phyloP scores from a whole-genome alignment of 805 yeast genomes.

The Pichia gijzeniarum region DNA sequence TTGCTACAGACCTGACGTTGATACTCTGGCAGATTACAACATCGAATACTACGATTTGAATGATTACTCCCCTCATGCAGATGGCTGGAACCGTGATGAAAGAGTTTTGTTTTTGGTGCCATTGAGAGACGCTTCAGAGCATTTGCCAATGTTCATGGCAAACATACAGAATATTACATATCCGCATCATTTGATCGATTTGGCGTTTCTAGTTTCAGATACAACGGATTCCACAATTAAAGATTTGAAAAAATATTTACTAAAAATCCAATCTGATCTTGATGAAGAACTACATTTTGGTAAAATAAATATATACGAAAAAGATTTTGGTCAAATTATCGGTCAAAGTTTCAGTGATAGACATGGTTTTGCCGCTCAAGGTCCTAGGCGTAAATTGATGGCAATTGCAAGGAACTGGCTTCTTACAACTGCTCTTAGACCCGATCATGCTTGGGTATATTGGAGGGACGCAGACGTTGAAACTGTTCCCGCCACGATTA shows the following conservation, averaged over 20 bases:
- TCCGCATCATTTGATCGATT: conserved; percentile 50
- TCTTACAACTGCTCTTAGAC: conserved; percentile 75
- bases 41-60: conserved; percentile 42
- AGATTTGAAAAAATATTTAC: conserved; percentile 47
- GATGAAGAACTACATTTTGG: conserved; percentile 64
- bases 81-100: conserved; percentile 51
- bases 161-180: conserved; percentile 52
- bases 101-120: conserved; percentile 52
- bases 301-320: conserved; percentile 77
- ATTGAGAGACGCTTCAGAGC: conserved; percentile 52
- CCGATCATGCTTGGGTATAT: conserved; percentile 92
- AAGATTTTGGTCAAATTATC: conserved; percentile 87
- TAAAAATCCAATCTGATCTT: conserved; percentile 56
- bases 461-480: conserved; percentile 99
- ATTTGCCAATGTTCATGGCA: conserved; percentile 54
- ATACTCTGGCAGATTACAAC: not conserved
- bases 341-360: conserved; percentile 92
- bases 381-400: conserved; percentile 91
- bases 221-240: conserved; percentile 87
- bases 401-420: conserved; percentile 96
- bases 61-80: conserved; percentile 30
- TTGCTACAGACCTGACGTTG: not conserved
- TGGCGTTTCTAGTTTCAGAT: conserved; percentile 83
- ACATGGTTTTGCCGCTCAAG: conserved; percentile 95
- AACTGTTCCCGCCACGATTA: conserved; percentile 71